phyloP scores from a whole-genome alignment of 352 stramenopile genomes.

The Phytophthora sojae region DNA sequence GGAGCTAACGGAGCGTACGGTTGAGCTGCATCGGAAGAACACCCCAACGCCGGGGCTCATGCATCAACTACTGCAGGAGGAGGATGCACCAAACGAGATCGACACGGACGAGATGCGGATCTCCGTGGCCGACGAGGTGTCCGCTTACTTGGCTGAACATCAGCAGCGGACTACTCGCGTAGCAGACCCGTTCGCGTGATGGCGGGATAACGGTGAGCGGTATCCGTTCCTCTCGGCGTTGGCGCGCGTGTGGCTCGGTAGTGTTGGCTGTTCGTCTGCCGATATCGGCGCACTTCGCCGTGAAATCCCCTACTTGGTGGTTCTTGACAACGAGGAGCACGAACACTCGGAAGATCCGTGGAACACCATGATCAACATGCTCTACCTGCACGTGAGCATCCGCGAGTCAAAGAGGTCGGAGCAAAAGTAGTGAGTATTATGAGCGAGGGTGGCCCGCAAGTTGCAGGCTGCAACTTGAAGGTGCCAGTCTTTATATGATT shows the following conservation, averaged over 20 bases:
- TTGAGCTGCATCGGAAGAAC: constrained; percentile 5
- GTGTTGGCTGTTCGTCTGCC: constrained; percentile 11
- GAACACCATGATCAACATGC: constrained; percentile 14
- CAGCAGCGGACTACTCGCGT: constrained; percentile 2
- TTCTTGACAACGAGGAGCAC: constrained; percentile 11
- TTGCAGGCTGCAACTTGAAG: constrained; percentile 2
- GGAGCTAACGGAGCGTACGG: constrained; percentile 1
- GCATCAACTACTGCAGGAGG: constrained; percentile 11
- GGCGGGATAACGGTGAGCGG: constrained; percentile 8
- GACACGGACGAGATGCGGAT: constrained; percentile 8
- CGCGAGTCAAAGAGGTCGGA: neutral
- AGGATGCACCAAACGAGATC: neutral
- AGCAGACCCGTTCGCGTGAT: constrained; percentile 13
- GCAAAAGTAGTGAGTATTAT: neutral
- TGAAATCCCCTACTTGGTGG: constrained; percentile 11
- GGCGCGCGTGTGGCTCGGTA: constrained; percentile 18
- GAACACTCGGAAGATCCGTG: constrained; percentile 3
- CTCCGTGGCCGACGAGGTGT: constrained; percentile 15
- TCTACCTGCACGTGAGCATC: constrained; percentile 18
- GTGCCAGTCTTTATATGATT: neutral
- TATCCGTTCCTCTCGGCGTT: constrained; percentile 17
- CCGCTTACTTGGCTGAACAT: constrained; percentile 2
- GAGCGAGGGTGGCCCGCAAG: too few relatives aligned
- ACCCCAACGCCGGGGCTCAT: constrained; percentile 8
- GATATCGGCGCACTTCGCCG: constrained; percentile 12